Evolutionary conservation across 768 basidiomycete genomes (phyloP).

Genomic region (Porpolomopsis calyptriformis): DNA sequence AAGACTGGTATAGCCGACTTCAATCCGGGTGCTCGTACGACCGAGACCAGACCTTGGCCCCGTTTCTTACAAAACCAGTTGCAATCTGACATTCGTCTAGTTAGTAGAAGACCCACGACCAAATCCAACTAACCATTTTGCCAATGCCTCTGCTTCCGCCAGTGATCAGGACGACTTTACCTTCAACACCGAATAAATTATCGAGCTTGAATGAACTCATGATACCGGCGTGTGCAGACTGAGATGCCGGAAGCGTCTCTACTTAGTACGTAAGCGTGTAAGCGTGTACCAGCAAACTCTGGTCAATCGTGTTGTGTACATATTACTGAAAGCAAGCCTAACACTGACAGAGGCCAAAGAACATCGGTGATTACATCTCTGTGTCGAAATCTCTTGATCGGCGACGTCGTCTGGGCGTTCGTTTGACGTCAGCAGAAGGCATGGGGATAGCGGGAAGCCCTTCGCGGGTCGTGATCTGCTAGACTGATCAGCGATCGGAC

Average conservation of each 20-base stretch:
- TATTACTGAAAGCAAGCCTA: too few relatives aligned
- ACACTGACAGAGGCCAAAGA: not conserved
- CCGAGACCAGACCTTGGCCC: constrained; percentile 30
- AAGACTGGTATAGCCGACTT: not conserved
- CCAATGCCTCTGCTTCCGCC: constrained; percentile 60
- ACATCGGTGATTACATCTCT: not conserved
- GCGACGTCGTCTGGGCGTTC: constrained; percentile 28
- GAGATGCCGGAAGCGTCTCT: too few relatives aligned
- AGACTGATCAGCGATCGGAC: not conserved
- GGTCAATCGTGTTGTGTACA: too few relatives aligned
- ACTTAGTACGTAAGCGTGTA: too few relatives aligned
- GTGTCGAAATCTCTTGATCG: constrained; percentile 31
- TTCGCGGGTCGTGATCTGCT: constrained; percentile 22
- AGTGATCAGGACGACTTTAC: constrained; percentile 48
- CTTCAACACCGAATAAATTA: constrained; percentile 40
- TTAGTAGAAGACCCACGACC: constrained; percentile 8
- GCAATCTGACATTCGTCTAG: constrained; percentile 39
- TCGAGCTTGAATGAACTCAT: constrained; percentile 29
- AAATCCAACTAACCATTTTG: constrained; percentile 38
- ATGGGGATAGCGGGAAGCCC: constrained; percentile 17
- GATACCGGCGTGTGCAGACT: constrained; percentile 2
- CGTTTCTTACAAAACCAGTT: constrained; percentile 50
- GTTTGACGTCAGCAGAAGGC: constrained; percentile 19
- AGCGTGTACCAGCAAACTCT: too few relatives aligned
- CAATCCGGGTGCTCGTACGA: constrained; percentile 27